phyloP scores from a whole-genome alignment of 208 protist genomes.

The Trypanosoma boissoni region DNA sequence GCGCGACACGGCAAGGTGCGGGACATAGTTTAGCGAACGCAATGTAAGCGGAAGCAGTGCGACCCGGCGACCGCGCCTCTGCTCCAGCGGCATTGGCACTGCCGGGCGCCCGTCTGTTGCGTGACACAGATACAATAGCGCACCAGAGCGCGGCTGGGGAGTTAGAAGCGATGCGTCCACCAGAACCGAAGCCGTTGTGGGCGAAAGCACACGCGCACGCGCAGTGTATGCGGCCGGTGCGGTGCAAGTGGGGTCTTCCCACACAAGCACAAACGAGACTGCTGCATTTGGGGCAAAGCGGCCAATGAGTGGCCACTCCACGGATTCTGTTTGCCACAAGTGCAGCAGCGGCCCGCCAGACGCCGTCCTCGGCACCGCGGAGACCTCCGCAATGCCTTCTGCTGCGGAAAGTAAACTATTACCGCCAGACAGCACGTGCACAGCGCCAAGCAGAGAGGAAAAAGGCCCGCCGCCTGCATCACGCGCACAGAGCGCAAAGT shows the following conservation, averaged over 20 bases:
- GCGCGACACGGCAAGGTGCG: slow-evolving; percentile 39
- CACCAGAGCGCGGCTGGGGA: slow-evolving; percentile 16
- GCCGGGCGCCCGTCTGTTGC: not conserved
- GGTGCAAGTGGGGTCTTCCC: slow-evolving; percentile 47
- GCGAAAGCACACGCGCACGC: slow-evolving; percentile 30
- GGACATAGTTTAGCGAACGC: slow-evolving; percentile 57
- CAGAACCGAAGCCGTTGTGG: slow-evolving; percentile 31
- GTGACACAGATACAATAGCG: slow-evolving; percentile 25
- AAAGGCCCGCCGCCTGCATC: slow-evolving; percentile 18
- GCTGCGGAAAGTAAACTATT: slow-evolving; percentile 7
- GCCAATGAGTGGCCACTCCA: slow-evolving; percentile 46
- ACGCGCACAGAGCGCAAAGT: slow-evolving; percentile 7
- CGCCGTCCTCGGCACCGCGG: not conserved
- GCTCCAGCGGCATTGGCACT: slow-evolving; percentile 43
- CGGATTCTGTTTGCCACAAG: slow-evolving; percentile 56
- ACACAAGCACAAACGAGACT: slow-evolving; percentile 46
- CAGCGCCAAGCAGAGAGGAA: no score
- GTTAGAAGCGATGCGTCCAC: slow-evolving; percentile 46
- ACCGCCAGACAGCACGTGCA: no score
- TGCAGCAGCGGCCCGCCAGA: not conserved
- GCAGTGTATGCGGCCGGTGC: slow-evolving; percentile 33
- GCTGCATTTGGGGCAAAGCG: slow-evolving; percentile 30
- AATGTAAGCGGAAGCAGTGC: slow-evolving; percentile 38
- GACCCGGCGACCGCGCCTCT: slow-evolving; percentile 32
- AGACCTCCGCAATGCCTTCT: not conserved